Conservation (phyloP, 495 filamentous ascomycete genomes). For the Rostrohypoxylon terebratum region DNA sequence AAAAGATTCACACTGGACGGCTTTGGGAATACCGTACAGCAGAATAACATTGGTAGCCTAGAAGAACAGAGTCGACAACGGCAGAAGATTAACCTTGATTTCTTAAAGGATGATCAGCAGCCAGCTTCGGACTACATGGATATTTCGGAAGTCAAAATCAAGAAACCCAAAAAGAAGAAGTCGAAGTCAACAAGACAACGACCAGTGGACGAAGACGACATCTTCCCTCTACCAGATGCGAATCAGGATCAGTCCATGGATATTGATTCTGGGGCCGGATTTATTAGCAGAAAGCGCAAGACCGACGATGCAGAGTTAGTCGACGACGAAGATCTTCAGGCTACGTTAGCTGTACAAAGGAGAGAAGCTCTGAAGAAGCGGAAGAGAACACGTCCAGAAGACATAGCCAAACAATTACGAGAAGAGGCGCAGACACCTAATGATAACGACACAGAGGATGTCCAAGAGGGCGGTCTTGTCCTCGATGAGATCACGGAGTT, state of each 20-base stretch:
- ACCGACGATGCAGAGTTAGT: slow-evolving; percentile 77
- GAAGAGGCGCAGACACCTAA: slow-evolving; percentile 74
- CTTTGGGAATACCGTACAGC: slow-evolving; percentile 73
- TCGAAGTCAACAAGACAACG: slow-evolving; percentile 77
- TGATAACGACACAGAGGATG: slow-evolving; percentile 59
- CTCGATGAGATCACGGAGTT: slow-evolving; percentile 97
- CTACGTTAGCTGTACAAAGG: slow-evolving; percentile 82
- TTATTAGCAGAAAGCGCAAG: slow-evolving; percentile 68
- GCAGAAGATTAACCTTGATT: slow-evolving; percentile 79
- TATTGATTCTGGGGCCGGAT: slow-evolving; percentile 67
- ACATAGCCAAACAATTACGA: slow-evolving; percentile 83
- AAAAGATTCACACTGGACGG: slow-evolving; percentile 89
- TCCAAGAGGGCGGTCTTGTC: slow-evolving; percentile 78
- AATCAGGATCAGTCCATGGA: slow-evolving; percentile 76
- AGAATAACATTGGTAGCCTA: slow-evolving; percentile 65
- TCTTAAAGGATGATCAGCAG: slow-evolving; percentile 58
- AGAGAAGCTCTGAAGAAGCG: slow-evolving; percentile 88
- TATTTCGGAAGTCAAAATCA: slow-evolving; percentile 83
- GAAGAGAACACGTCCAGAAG: slow-evolving; percentile 83
- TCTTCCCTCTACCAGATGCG: slow-evolving; percentile 63
- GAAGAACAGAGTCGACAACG: slow-evolving; percentile 70
- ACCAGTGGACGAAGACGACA: slow-evolving; percentile 79
- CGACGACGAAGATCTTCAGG: slow-evolving; percentile 94
- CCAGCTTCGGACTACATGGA: slow-evolving; percentile 87
- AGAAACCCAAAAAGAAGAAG: slow-evolving; percentile 95